Evolutionary conservation across 148 eudicot species (phyloP).

Genomic region (Vaccinium darrowii): DNA sequence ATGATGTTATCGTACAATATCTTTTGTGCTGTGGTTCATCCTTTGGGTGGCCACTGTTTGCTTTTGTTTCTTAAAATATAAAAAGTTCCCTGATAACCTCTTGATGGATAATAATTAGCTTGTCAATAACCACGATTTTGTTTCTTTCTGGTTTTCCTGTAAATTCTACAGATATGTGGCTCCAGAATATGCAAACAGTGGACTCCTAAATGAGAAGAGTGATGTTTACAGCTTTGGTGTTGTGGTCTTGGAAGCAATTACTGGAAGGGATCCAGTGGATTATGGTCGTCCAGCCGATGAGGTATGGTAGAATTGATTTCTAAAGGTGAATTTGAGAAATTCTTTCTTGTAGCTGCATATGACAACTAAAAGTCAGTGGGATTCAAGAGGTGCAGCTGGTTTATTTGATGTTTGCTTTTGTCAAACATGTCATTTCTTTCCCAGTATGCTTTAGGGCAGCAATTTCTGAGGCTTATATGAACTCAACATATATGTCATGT

Average conservation of each 20-base stretch:
- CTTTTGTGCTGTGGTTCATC: not conserved
- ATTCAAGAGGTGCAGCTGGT: not conserved
- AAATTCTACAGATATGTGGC: slow-evolving; percentile 67
- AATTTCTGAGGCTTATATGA: not conserved
- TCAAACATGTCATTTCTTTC: not conserved
- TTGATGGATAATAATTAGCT: slow-evolving; percentile 8
- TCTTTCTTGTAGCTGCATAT: not conserved
- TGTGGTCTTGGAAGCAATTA: slow-evolving; percentile 79
- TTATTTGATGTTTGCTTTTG: not conserved
- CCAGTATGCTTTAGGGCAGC: not conserved
- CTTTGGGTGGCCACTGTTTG: not conserved
- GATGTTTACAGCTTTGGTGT: slow-evolving; percentile 92
- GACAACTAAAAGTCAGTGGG: not conserved
- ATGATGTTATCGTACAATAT: not conserved
- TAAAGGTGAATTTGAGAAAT: not conserved
- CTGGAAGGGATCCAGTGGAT: slow-evolving; percentile 96
- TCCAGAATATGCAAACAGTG: slow-evolving; percentile 97
- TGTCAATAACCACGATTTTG: not conserved
- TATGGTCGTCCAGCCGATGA: slow-evolving; percentile 78
- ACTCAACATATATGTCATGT: not conserved
- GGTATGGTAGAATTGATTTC: slow-evolving; percentile 26
- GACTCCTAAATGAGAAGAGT: slow-evolving; percentile 84
- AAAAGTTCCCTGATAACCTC: not conserved
- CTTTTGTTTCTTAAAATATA: not conserved
- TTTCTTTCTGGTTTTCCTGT: not conserved